Base-by-base conservation (phyloP, 2,329 filamentous ascomycete genomes). In the Colletotrichum cordylinicola region DNA sequence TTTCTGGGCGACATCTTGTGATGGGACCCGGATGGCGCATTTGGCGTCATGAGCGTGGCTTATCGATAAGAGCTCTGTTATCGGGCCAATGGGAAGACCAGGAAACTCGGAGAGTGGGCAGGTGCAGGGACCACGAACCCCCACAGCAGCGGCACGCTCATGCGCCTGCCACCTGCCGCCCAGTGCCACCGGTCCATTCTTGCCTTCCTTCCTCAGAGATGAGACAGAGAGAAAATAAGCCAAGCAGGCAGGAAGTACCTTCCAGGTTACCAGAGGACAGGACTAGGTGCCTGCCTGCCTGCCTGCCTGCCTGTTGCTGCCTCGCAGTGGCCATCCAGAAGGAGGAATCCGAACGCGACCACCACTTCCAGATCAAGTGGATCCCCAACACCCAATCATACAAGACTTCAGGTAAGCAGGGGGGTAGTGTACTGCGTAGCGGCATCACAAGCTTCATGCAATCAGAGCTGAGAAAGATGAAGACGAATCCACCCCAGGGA, bases 1-100 rank as follows among this genome's bases (percentile, higher is more conserved):
- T 48, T 48, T 58, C 52, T 72, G 48, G 62, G 58, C 69, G 27
- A 39, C 21, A 75, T 75, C 73, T 67, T 75, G 73, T 75, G 73
- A 75, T 72, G 62, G 72, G 62, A 64, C 39, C 69, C 62, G 72
- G 56, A 67, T 58, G 73, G 73, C 55, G 73, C 62, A 67, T 27
- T 72, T 74, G 72, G 72, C 73, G 73, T 75, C 73, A 75, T 75
- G 73, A 21, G 73, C 6, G 39, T 37, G 29, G 33, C 69, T 75
- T 75, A 75, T 75, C 73, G 73, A 75, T 75, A 75, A 64, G n/a
- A 24, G 21, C 2, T 33, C 24, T 21, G 21, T n/a, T 67, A 31
- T 27, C 10, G 16, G 13, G 12, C 73, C 73, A 72, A 67, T 75
- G 27, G 56, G n/a, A 62, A n/a, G 31, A 2, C 1, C 3, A 9